Evolutionary conservation across 139 green algal species (phyloP), one percentile per base, ranked within the genome.

Genomic region (Diplosphaera chodatii): DNA sequence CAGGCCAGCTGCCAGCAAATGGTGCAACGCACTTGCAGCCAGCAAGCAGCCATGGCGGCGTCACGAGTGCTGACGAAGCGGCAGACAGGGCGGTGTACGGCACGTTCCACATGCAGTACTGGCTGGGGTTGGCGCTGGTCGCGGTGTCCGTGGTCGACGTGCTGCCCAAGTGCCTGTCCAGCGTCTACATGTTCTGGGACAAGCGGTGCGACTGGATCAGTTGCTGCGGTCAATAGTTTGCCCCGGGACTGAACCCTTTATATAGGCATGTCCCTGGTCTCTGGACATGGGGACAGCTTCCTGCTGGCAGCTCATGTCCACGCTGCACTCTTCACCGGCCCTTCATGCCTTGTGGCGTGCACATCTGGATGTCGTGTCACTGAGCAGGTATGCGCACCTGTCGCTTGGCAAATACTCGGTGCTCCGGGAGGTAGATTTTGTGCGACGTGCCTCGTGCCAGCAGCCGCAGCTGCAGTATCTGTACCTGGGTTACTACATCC

Each of bases 141-240:
- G 94, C 94, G 0, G 93, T 98, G 56, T 89, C 89, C 0, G 93
- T 98, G 69, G 82, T 98, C 62, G 94, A 98, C 69, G 66, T 98
- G 13, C 82, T 98, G 74, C 91, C 92, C 0, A 63, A 74, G 74
- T 93, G 84, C 84, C 73, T 96, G 34, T 96, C 90, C 16, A 88
- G 78, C 68, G 87, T 91, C 73, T 98, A 98, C 83, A 83, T 98
- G 10, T 97, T 97, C 79, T 98, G 94, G 94, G 93, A 98, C 73
- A 59, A 59, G 48, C 13, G 16, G 48, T 59, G 48, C n/a, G n/a
- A n/a, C n/a, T n/a, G n/a, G n/a, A n/a, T n/a, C n/a, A n/a, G n/a
- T n/a, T n/a, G n/a, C n/a, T n/a, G n/a, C n/a, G n/a, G n/a, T n/a
- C n/a, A n/a, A n/a, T n/a, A n/a, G n/a, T n/a, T n/a, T n/a, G n/a